Percentiles rank a stretch among this genome's conserved stretches.
These are phyloP conservation scores for Ophiosphaerella narmari DNA, from an alignment of 2,329 filamentous ascomycete species.

Conservation along the genomic window DNA sequence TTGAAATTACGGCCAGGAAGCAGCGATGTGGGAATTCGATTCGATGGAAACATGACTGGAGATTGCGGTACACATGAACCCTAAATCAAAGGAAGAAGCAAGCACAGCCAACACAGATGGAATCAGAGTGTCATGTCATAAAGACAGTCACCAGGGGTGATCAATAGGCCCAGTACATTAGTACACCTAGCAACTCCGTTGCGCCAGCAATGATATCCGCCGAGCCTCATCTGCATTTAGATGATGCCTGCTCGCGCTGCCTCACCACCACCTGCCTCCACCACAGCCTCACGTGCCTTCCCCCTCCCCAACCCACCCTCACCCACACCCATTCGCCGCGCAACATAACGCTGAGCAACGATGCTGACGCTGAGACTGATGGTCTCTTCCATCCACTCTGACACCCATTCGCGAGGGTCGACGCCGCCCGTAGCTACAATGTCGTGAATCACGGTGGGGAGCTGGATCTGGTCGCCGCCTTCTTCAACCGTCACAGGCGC, in stretches of 20 bases:
- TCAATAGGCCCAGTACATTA: no score
- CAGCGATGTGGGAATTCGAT: no score
- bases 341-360: constrained; percentile 93
- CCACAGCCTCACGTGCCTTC: constrained; percentile 58
- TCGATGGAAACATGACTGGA: no score
- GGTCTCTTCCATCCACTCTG: constrained; percentile 94
- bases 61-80: no score
- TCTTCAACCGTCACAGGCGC: constrained; percentile 47
- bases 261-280: constrained; percentile 64
- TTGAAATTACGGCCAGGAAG: no score
- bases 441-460: constrained; percentile 84
- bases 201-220: constrained; percentile 1
- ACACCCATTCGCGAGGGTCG: constrained; percentile 94
- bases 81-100: no score
- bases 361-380: constrained; percentile 78
- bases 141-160: no score
- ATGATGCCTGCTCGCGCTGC: constrained; percentile 60
- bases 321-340: constrained; percentile 92
- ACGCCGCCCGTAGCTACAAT: constrained; percentile 77
- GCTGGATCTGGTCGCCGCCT: constrained; percentile 54
- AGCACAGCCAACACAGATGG: no score
- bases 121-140: no score
- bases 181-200: constrained; percentile 4
- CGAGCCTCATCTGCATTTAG: constrained; percentile 9
- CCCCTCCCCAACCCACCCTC: constrained; percentile 71